Percentiles rank a stretch among this genome's conserved stretches.
Conservation (phyloP, 768 basidiomycete genomes). For the Suillus subaureus region DNA sequence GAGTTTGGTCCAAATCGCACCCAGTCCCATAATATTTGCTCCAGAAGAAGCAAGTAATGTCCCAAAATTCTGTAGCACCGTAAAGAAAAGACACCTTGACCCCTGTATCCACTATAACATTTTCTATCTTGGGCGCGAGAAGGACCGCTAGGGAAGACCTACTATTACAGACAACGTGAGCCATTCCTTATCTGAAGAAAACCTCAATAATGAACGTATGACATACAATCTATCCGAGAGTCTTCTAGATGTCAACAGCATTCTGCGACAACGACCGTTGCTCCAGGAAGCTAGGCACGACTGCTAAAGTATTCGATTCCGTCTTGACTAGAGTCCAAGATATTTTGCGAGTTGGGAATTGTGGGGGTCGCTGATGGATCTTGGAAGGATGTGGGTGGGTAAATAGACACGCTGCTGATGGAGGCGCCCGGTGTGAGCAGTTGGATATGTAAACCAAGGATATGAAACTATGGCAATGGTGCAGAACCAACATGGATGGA, state of each 20-base stretch:
- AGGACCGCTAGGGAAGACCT: constrained; percentile 42
- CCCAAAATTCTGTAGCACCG: constrained; percentile 42
- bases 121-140: constrained; percentile 38
- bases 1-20: constrained; percentile 26
- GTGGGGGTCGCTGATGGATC: constrained; percentile 20
- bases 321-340: constrained; percentile 22
- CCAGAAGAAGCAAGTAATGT: constrained; percentile 19
- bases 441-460: constrained; percentile 20
- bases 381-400: constrained; percentile 21
- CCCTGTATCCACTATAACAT: constrained; percentile 35
- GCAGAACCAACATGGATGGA: constrained; percentile 13
- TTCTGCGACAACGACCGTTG: constrained; percentile 23
- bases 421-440: constrained; percentile 17
- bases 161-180: background rate
- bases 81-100: constrained; percentile 37
- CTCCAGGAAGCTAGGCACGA: constrained; percentile 27
- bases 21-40: constrained; percentile 39
- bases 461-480: constrained; percentile 27
- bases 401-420: constrained; percentile 18
- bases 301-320: constrained; percentile 16
- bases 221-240: constrained; percentile 26
- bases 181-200: background rate
- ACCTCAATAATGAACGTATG: background rate
- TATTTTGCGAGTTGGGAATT: constrained; percentile 22
- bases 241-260: constrained; percentile 19